Conservation (phyloP, 1,284 basidiomycete genomes). For the Boletus semigastroideus region DNA sequence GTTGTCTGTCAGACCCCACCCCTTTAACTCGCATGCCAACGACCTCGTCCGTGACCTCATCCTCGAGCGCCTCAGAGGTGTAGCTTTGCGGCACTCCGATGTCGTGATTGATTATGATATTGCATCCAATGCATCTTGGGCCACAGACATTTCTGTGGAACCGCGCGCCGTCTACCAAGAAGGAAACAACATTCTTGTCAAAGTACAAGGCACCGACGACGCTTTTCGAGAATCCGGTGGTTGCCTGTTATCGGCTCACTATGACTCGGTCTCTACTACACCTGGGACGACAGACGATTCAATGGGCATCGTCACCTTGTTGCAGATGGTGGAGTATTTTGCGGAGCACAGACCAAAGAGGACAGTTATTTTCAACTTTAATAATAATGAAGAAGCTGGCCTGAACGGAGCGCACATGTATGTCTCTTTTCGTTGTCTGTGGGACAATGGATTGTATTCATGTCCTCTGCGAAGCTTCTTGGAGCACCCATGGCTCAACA, state of each 20-base stretch:
- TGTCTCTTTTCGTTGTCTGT: conserved; percentile 11
- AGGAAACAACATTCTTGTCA: conserved; percentile 70
- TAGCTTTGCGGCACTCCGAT: conserved; percentile 42
- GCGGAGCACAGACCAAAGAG: conserved; percentile 50
- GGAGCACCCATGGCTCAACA: conserved; percentile 69
- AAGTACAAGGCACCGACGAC: conserved; percentile 57
- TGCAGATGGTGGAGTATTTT: conserved; percentile 66
- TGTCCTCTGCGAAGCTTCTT: conserved; percentile 50
- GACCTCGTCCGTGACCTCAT: conserved; percentile 62
- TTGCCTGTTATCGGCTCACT: conserved; percentile 78
- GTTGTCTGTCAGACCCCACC: conserved; percentile 69
- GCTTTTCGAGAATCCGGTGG: conserved; percentile 39
- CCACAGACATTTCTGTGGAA: background rate
- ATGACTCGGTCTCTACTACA: conserved; percentile 75
- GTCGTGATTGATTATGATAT: conserved; percentile 57
- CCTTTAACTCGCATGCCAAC: conserved; percentile 75
- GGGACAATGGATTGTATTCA: conserved; percentile 1
- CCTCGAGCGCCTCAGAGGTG: conserved; percentile 48
- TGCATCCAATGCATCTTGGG: conserved; percentile 58
- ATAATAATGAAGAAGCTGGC: conserved; percentile 79
- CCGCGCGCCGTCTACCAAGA: conserved; percentile 56
- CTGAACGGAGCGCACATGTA: conserved; percentile 69
- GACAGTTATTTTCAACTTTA: conserved; percentile 76
- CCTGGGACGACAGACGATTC: conserved; percentile 76
- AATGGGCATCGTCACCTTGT: conserved; percentile 65